Percentiles rank a stretch among this genome's conserved stretches.
phyloP scores from a whole-genome alignment of 257 asterid species.

The Fraxinus americana region DNA sequence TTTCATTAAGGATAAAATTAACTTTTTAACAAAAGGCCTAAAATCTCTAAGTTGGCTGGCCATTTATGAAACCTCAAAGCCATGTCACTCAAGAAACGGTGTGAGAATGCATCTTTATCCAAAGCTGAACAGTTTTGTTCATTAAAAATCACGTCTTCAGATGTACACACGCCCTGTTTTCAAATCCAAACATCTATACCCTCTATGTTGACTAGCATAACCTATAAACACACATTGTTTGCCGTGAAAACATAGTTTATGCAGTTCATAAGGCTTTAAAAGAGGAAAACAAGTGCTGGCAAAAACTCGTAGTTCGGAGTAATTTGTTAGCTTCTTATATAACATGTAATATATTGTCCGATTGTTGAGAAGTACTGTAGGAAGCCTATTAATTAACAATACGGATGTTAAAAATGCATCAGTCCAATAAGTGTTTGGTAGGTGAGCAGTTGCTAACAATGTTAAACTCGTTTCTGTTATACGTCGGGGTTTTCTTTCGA shows the following conservation, averaged over 20 bases:
- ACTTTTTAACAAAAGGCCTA: too few relatives aligned
- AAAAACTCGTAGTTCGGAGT: background rate
- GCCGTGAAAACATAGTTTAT: background rate
- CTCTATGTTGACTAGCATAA: conserved; percentile 1
- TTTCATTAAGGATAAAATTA: too few relatives aligned
- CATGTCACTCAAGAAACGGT: too few relatives aligned
- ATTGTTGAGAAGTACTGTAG: too few relatives aligned
- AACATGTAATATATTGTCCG: too few relatives aligned
- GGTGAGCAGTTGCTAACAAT: background rate
- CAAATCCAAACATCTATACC: conserved; percentile 4
- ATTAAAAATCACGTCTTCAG: background rate
- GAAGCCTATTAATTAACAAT: too few relatives aligned
- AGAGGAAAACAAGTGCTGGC: background rate
- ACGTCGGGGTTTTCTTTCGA: background rate
- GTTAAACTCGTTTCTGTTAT: background rate
- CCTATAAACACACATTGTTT: background rate
- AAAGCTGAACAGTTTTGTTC: too few relatives aligned
- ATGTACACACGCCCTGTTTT: background rate
- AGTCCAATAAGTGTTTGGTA: background rate
- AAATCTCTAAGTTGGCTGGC: too few relatives aligned
- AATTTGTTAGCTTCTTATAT: background rate
- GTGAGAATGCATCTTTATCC: too few relatives aligned
- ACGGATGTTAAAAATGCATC: background rate
- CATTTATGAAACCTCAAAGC: too few relatives aligned
- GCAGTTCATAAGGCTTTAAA: background rate